Evolutionary conservation across 1,284 basidiomycete genomes (phyloP), one percentile per base, ranked within the genome.

Genomic region (Tausonia pullulans): DNA sequence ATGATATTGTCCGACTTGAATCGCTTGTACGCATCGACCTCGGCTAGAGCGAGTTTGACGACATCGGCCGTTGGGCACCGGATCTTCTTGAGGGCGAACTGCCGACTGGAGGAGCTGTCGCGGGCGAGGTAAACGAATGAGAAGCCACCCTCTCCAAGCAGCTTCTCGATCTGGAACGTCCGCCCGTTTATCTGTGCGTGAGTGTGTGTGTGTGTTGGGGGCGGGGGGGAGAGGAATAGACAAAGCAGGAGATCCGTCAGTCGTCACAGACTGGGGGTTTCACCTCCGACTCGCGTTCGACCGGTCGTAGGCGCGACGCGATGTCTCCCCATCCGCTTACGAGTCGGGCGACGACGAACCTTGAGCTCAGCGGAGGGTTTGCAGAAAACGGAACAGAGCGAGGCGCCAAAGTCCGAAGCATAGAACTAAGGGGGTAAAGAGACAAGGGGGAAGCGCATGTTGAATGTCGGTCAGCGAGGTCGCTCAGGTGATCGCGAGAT

Each of bases 41-140:
- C 91, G 57, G 86, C 81, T 89, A 94, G 90, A 4, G 87, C 90
- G 54, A 72, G 71, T 66, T 73, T 73, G 44, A 77, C 71, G 4
- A 74, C 74, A 60, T 77, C 75, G 11, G 88, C 88, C 48, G 85
- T 87, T 0, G 87, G 84, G 82, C 89, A 86, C 59, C 90, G 82
- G 72, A 95, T 93, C 79, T 95, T 96, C 79, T 97, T 97, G 68
- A 97, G 79, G 0, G 93, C 93, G 71, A 94, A 96, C 79, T 89
- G 83, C 67, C 90, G 82, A 81, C 90, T 76, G 2, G 74, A 74
- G 8, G 70, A 73, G 11, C 68, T 67, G 68, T 94, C 90, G 71
- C 88, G 85, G n/a, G 88, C 88, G 48, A 93, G 81, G 75, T 93
- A 93, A 16, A 97, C 93, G 74, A 94, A 96, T 13, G 89, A 91